Evolutionary conservation across 2,329 filamentous ascomycete species (phyloP), one percentile per base, ranked within the genome.

Genomic region (Xylariomycetidae sp.): DNA sequence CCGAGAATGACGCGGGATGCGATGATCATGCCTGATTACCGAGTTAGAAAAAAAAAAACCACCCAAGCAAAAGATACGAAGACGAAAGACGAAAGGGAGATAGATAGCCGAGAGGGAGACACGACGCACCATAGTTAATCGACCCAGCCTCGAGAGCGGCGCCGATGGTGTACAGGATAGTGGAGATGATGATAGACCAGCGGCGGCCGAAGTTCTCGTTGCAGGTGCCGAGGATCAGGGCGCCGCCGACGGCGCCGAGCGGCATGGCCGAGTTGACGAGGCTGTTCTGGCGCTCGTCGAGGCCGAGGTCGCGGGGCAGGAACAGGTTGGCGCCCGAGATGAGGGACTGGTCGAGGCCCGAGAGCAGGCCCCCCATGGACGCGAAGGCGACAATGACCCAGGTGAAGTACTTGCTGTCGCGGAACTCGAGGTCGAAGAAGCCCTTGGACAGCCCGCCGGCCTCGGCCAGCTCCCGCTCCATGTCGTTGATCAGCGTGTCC

Each of bases 311-410:
- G 0, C 54, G 44, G 3, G 82, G 82, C 27, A 86, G 63, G 52
- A 74, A 82, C 4, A 86, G 63, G 49, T 82, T 81, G 31, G 82
- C 82, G 33, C 82, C 82, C 10, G 74, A 80, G 48, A 87, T 87
- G 36, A 86, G 64, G 28, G 77, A 82, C 58, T 87, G 82, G 50
- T 87, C 82, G 14, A 87, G 67, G 40, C 82, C 82, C 2, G 79
- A 84, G 1, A 86, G 71, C 15, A 87, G 63, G 53, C 82, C 82
- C 31, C 82, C 82, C 78, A 86, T 83, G 12, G 77, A 82, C n/a
- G 82, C 82, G 46, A 86, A 86, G 1, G 70, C 76, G 27, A 84
- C 79, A 11, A 85, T 67, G 12, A 82, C 59, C 64, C 72, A 82
- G 16, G 81, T 86, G 54, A 85, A 87, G 49, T 77, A 59, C 33